Percentiles rank a stretch among this genome's conserved stretches.
These are phyloP conservation scores for Xerocomellus intermedius DNA, from an alignment of 768 basidiomycete genomes.

Conservation along the genomic window DNA sequence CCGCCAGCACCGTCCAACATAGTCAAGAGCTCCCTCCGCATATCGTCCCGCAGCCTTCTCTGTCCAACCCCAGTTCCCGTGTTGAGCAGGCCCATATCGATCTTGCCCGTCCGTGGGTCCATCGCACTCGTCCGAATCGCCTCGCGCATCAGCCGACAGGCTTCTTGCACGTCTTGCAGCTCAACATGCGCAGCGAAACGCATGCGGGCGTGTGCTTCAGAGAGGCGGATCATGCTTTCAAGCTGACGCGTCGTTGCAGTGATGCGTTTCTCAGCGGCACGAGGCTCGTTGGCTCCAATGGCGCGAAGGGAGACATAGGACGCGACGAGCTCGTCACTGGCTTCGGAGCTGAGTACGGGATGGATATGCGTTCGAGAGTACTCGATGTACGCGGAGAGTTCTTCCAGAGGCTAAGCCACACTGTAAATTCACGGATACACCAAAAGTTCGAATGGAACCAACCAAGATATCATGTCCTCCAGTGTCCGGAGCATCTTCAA, in stretches of 20 bases:
- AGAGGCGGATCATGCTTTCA: conserved; percentile 94
- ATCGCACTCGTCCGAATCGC: conserved; percentile 94
- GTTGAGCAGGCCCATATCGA: conserved; percentile 94
- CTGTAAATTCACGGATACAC: conserved; percentile 4
- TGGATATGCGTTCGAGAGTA: conserved; percentile 86
- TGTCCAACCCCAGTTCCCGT: conserved; percentile 90
- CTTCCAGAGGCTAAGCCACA: conserved; percentile 70
- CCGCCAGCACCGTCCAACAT: conserved; percentile 55
- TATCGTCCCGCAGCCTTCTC: conserved; percentile 83
- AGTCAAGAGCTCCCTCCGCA: conserved; percentile 75
- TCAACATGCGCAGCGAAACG: conserved; percentile 87
- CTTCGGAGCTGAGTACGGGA: conserved; percentile 83
- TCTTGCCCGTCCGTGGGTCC: conserved; percentile 95
- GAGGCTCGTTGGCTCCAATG: conserved; percentile 80
- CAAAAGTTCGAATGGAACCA: conserved; percentile 25
- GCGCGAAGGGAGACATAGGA: conserved; percentile 95
- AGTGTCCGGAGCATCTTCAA: conserved; percentile 75
- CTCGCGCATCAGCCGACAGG: conserved; percentile 92
- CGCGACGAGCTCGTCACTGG: conserved; percentile 77
- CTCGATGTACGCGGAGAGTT: conserved; percentile 91
- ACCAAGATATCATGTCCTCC: conserved; percentile 76
- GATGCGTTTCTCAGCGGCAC: conserved; percentile 87
- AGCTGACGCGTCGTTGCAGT: conserved; percentile 98
- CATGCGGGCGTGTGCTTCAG: conserved; percentile 97
- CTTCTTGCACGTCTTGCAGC: conserved; percentile 83